Evolutionary conservation across 306 rosid species (phyloP), one percentile per base, ranked within the genome.

Genomic region (Casuarina glauca): DNA sequence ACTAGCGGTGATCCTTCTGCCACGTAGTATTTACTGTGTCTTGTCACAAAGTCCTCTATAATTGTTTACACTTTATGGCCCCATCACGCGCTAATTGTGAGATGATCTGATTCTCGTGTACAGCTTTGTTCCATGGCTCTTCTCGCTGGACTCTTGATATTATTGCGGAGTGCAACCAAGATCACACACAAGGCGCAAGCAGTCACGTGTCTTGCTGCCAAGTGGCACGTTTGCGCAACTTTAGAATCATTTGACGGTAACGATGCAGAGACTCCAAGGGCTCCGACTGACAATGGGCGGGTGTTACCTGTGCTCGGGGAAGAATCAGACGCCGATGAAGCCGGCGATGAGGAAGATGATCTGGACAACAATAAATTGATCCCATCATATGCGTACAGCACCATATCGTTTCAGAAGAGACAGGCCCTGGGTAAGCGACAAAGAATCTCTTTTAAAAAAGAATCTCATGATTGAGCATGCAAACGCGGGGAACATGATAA

Each of bases 171-270:
- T 53, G 97, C 98, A 0, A 89, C 98, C 1, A 95, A 89, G 81
- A 95, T 95, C 70, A 95, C 97, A 2, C 98, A 95, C 93, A 95
- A 91, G 69, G 98, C 95, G 3, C 98, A 92, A 61, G 87, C 97
- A 3, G 90, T 95, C 54, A 92, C 98, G 3, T 87, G 92, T 9
- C 93, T 95, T 32, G 96, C 97, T 41, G 90, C 98, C 87, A 95
- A 95, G 89, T 95, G 98, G 98, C 98, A 95, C 1, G 97, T 88
- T 3, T 95, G 98, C 60, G 97, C 97, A 0, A 95, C 98, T 55
- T 73, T 95, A 84, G 98, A 95, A 79, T 84, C 97, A 0, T 94
- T 92, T 38, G 98, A 94, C 44, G 93, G 72, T 0, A 77, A 4
- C 0, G 88, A 87, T 0, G 88, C 85, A 7, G 91, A 84, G 3